Evolutionary conservation across 2,329 filamentous ascomycete species (phyloP).

Genomic region (Pseudogymnoascus verrucosus): DNA sequence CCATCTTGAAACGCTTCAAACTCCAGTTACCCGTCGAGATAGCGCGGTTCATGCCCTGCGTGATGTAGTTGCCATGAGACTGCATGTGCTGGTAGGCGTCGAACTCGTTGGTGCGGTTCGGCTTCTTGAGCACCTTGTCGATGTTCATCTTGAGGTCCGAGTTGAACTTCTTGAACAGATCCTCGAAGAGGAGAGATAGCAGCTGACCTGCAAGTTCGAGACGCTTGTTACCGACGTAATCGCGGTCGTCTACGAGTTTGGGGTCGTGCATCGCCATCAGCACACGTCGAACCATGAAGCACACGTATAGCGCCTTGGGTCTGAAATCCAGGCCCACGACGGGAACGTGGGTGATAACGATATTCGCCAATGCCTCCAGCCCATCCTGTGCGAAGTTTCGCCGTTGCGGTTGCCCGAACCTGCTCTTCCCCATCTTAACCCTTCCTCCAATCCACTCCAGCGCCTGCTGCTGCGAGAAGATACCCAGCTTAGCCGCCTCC

Average conservation of each 20-base stretch:
- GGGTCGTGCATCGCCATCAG: conserved; percentile 88
- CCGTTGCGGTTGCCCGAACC: conserved; percentile 44
- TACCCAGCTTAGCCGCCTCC: conserved; percentile 71
- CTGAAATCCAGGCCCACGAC: conserved; percentile 89
- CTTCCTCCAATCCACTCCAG: conserved; percentile 83
- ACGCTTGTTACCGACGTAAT: conserved; percentile 97
- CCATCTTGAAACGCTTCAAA: conserved; percentile 97
- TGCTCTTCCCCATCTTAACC: conserved; percentile 71
- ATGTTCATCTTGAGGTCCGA: conserved; percentile 84
- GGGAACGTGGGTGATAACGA: conserved; percentile 90
- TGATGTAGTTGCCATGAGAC: conserved; percentile 80
- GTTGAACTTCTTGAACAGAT: conserved; percentile 94
- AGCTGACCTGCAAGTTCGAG: conserved; percentile 92
- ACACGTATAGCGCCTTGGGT: conserved; percentile 93
- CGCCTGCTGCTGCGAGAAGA: conserved; percentile 91
- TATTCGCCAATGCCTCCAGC: conserved; percentile 82
- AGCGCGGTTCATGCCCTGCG: conserved; percentile 85
- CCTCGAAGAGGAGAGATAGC: conserved; percentile 87
- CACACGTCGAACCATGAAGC: conserved; percentile 94
- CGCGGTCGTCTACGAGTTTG: conserved; percentile 85
- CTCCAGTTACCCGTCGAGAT: conserved; percentile 98
- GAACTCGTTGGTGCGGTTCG: conserved; percentile 78
- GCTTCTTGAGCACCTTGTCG: conserved; percentile 92
- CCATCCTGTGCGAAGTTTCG: conserved; percentile 86
- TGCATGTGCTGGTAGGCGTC: conserved; percentile 80